A percentile compares a stretch with the other conserved stretches of the same genome.
phyloP scores from a whole-genome alignment of 108 stramenopile genomes.

The Skeletonema potamos region DNA sequence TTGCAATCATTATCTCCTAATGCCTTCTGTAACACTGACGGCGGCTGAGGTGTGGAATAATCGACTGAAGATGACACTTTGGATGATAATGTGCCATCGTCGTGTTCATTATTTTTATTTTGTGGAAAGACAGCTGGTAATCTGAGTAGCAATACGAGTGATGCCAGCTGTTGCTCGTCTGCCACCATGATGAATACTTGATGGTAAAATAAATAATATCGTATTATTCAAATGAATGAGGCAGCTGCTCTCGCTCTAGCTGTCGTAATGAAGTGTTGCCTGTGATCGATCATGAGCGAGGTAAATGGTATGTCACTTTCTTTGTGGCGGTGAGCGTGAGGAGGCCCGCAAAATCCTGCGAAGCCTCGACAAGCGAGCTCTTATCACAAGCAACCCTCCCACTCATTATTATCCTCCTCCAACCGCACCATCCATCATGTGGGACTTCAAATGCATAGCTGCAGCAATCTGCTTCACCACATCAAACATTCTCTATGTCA shows the following conservation, averaged over 20 bases:
- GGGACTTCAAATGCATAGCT: slow-evolving; percentile 42
- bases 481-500: slow-evolving; percentile 26
- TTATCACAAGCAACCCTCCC: too few relatives aligned
- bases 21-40: slow-evolving; percentile 7
- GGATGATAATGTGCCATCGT: background rate
- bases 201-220: too few relatives aligned
- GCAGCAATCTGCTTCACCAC: slow-evolving; percentile 23
- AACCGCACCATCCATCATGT: too few relatives aligned
- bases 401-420: too few relatives aligned
- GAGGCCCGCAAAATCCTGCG: too few relatives aligned
- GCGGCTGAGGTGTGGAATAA: background rate
- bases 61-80: background rate
- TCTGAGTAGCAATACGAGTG: slow-evolving; percentile 27
- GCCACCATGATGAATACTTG: background rate
- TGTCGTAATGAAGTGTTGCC: too few relatives aligned
- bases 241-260: too few relatives aligned
- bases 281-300: too few relatives aligned
- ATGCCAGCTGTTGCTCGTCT: slow-evolving; percentile 28
- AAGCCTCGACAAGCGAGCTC: too few relatives aligned
- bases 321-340: too few relatives aligned
- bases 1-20: slow-evolving; percentile 31
- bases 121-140: background rate
- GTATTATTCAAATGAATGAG: too few relatives aligned
- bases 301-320: too few relatives aligned
- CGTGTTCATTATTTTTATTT: background rate